These are phyloP conservation scores for Eucalyptus pauciflora DNA, from an alignment of 345 rosid species.

Conservation along the genomic window DNA sequence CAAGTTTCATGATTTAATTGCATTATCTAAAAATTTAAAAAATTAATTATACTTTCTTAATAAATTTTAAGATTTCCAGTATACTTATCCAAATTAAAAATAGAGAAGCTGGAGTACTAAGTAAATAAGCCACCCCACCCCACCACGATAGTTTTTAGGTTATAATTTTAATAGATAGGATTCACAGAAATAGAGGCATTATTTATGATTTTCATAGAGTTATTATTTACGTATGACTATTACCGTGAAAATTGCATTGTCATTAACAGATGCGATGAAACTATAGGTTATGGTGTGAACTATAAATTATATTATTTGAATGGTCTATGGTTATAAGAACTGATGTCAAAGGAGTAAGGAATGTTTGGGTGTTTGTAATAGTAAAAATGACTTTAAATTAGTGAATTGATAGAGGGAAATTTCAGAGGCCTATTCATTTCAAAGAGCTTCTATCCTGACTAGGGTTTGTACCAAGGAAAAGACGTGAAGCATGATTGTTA, in stretches of 20 bases:
- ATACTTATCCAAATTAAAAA: no score
- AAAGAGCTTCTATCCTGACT: neutral
- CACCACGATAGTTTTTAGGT: neutral
- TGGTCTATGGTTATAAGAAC: neutral
- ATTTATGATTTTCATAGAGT: no score
- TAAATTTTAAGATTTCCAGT: accelerated
- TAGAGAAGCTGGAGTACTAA: neutral
- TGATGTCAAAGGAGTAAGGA: neutral
- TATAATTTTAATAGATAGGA: neutral
- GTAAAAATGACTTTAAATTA: neutral
- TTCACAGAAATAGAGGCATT: neutral
- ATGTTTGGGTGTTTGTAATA: neutral
- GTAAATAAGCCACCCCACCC: neutral
- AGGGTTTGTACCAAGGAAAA: no score
- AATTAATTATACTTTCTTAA: accelerated
- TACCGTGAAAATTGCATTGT: neutral
- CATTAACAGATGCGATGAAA: neutral
- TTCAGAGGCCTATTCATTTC: neutral
- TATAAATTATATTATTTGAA: neutral
- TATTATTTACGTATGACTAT: no score
- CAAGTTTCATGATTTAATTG: no score
- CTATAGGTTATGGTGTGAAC: neutral
- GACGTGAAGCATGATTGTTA: no score
- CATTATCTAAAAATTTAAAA: no score
- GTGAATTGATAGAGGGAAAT: neutral